Percentiles rank a stretch among this genome's conserved stretches.
Evolutionary conservation across 2,329 filamentous ascomycete genomes (phyloP).

Genomic region (Incumbomyces delicatus): DNA sequence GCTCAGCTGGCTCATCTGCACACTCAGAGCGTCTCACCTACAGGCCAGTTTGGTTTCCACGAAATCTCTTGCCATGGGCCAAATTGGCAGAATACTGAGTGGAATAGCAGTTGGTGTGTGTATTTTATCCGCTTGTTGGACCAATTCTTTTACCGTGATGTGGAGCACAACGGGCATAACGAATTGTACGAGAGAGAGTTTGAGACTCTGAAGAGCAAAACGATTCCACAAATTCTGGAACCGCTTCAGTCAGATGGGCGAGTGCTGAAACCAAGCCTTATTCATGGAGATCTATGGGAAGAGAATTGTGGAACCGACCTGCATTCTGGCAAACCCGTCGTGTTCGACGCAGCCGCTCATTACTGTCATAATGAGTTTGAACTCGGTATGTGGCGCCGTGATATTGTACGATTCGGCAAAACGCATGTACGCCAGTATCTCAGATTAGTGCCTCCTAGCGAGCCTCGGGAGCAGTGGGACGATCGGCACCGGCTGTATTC

Average conservation of each 20-base stretch:
- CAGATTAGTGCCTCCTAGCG: slow-evolving; percentile 9
- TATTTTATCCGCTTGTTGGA: slow-evolving; percentile 29
- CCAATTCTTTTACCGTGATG: slow-evolving; percentile 23
- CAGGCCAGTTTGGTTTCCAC: slow-evolving; percentile 31
- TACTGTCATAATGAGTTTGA: slow-evolving; percentile 33
- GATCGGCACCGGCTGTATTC: slow-evolving; percentile 18
- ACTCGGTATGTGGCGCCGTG: slow-evolving; percentile 11
- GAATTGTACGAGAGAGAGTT: slow-evolving; percentile 22
- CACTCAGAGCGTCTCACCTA: slow-evolving; percentile 24
- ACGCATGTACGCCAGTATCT: slow-evolving; percentile 13
- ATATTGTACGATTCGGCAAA: slow-evolving; percentile 11
- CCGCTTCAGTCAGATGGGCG: slow-evolving; percentile 20
- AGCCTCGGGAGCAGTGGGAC: slow-evolving; percentile 16
- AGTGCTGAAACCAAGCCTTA: slow-evolving; percentile 24
- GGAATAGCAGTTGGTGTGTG: slow-evolving; percentile 32
- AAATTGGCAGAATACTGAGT: slow-evolving; percentile 23
- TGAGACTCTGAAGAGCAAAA: slow-evolving; percentile 10
- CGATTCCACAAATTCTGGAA: slow-evolving; percentile 11
- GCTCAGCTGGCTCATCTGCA: slow-evolving; percentile 24
- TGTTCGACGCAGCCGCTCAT: slow-evolving; percentile 31
- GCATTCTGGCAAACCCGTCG: slow-evolving; percentile 22
- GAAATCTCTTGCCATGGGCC: slow-evolving; percentile 26
- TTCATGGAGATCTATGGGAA: slow-evolving; percentile 36
- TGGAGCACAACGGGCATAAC: slow-evolving; percentile 25
- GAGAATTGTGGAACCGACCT: slow-evolving; percentile 28